Base-by-base conservation (phyloP, 768 basidiomycete genomes). In the Termitomyces sp. region DNA sequence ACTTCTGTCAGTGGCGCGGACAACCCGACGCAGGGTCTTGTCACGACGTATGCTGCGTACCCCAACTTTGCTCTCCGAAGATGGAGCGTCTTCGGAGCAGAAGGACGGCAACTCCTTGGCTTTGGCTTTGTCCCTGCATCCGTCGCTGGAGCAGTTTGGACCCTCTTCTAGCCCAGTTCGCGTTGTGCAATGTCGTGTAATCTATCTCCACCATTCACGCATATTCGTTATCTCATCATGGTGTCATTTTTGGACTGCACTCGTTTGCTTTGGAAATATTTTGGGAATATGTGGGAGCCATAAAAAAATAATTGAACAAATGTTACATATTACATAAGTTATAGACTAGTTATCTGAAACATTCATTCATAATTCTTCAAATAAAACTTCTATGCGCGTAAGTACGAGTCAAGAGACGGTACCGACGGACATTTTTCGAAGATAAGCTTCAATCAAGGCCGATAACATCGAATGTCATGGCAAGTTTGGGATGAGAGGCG, bases 1-100 rank as follows among this genome's bases (percentile, higher is more conserved):
- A 65, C 66, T 38, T 77, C 76, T 6, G 65, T 76, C 35, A 71
- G 73, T 57, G 76, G 77, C 7, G 74, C 72, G 18, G 77, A 78
- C 58, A 71, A 66, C 39, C 74, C 77, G 9, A 71, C 70, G 3
- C 75, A 77, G 54, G 68, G 68, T 16, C 71, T 76, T 55, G 72
- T 75, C 46, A 77, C 76, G 18, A 71, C 74, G 3, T 79, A 69
- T 67, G 65, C 78, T 1, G 64, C 71, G 28, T 40, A 62, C 6
- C 57, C 65, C 24, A 71, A 67, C 57, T 66, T 65, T 18, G 67
- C 69, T 11, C 18, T 55, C 22, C 63, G 35, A 18, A 50, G 58
- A 32, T 63, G 58, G 63, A 57, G 35, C 5, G 15, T 65, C 16
- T 56, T 65, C 40, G 38, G 22, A 4, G 36, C 24, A 32, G 65